phyloP scores from a whole-genome alignment of 176 grass and related monocot species.

The Eragrostis curvula region DNA sequence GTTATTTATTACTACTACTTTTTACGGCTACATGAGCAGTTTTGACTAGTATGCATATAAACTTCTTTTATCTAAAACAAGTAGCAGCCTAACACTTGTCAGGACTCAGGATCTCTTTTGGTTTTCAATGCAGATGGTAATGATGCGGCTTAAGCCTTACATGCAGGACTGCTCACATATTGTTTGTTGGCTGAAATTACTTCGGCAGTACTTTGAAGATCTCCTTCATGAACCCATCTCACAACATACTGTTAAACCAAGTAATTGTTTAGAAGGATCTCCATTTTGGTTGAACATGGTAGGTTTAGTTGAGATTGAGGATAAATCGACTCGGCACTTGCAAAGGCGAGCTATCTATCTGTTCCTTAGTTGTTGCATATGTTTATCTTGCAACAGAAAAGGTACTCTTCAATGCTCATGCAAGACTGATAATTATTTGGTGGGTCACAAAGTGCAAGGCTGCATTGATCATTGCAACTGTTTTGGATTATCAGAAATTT shows the following conservation, averaged over 20 bases:
- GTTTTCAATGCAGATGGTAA: slow-evolving; percentile 70
- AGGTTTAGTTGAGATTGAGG: slow-evolving; percentile 41
- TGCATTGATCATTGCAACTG: slow-evolving; percentile 53
- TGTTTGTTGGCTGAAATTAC: slow-evolving; percentile 66
- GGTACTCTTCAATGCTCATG: slow-evolving; percentile 52
- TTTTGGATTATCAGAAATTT: slow-evolving; percentile 70
- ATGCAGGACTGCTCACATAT: slow-evolving; percentile 54
- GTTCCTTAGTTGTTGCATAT: slow-evolving; percentile 73
- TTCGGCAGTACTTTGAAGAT: slow-evolving; percentile 68
- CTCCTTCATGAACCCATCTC: slow-evolving; percentile 56
- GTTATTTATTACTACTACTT: slow-evolving; percentile 11
- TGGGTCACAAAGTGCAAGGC: slow-evolving; percentile 39
- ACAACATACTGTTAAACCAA: slow-evolving; percentile 42
- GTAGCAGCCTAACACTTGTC: slow-evolving; percentile 21
- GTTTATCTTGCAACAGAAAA: slow-evolving; percentile 52
- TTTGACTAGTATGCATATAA: background rate
- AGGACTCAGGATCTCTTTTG: slow-evolving; percentile 7
- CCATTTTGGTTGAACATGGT: slow-evolving; percentile 58
- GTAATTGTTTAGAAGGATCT: slow-evolving; percentile 70
- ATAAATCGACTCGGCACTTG: slow-evolving; percentile 66
- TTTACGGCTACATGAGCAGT: slow-evolving; percentile 11
- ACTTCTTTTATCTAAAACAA: slow-evolving; percentile 20
- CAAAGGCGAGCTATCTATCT: slow-evolving; percentile 68
- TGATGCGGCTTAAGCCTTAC: slow-evolving; percentile 66
- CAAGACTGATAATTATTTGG: slow-evolving; percentile 40